phyloP scores from a whole-genome alignment of 2,329 filamentous ascomycete genomes.

The Aureobasidium sp. region DNA sequence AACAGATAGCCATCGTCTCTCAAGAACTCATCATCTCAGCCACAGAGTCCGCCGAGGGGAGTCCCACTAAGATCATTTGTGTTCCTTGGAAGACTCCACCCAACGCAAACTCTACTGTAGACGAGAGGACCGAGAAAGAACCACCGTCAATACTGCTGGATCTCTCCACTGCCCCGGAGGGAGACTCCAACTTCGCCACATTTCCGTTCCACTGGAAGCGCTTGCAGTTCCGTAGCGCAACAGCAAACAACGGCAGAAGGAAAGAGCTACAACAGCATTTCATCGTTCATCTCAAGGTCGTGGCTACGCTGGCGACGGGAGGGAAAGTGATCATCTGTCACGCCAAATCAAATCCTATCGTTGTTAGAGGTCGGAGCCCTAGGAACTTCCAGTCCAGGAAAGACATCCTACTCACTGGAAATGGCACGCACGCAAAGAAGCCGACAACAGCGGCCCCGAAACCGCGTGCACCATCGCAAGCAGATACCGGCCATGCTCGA shows the following conservation, averaged over 20 bases:
- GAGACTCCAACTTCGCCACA: conserved; percentile 75
- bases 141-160: conserved; percentile 72
- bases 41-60: conserved; percentile 89
- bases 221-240: conserved; percentile 88
- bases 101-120: conserved; percentile 54
- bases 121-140: conserved; percentile 71
- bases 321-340: conserved; percentile 74
- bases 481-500: background rate
- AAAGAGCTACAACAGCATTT: conserved; percentile 98
- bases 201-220: conserved; percentile 93
- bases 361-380: conserved; percentile 86
- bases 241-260: conserved; percentile 87
- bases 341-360: conserved; percentile 79
- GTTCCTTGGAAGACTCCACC: conserved; percentile 97
- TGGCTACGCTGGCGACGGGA: conserved; percentile 77
- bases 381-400: conserved; percentile 92
- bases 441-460: conserved; percentile 2
- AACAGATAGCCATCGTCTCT: conserved; percentile 70
- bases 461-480: background rate
- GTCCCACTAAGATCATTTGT: conserved; percentile 85
- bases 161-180: conserved; percentile 55
- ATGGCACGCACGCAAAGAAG: conserved; percentile 70
- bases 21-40: conserved; percentile 86
- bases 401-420: conserved; percentile 79
- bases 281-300: conserved; percentile 75